Evolutionary conservation across 169 alveolate genomes (phyloP), one percentile per base, ranked within the genome.

Genomic region (Plasmodium billcollinsi): DNA sequence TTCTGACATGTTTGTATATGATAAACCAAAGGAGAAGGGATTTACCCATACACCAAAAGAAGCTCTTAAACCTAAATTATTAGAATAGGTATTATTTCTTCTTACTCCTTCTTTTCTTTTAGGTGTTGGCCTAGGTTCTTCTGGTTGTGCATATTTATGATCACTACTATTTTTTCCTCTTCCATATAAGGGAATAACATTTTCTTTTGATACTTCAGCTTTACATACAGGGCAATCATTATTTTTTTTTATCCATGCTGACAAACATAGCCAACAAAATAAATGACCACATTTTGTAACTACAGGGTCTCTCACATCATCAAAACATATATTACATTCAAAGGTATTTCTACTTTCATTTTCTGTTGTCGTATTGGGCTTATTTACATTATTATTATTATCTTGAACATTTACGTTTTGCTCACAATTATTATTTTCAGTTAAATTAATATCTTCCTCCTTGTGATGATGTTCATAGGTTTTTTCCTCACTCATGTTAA

Each of bases 261-360:
- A 97, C 47, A 98, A 93, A 88, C 99, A 98, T n/a, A 94, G 94
- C 99, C 99, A 98, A 93, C 99, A 95, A 69, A 94, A 94, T 89
- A 98, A 94, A 92, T 98, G 99, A 21, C 99, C 99, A 91, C 99
- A 98, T 49, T 96, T 94, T 11, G 99, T 97, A 18, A 98, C 98
- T 7, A 98, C 98, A 3, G 99, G 99, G 62, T 98, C 99, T 52
- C 95, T 94, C 20, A 98, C 99, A 39, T 97, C 96, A 59, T 98
- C 99, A 92, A 98, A 96, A 76, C 99, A 98, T 18, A 98, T 98
- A 76, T 97, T 97, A 93, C 99, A 98, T 93, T 97, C 99, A 88
- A 96, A 98, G 89, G 94, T 93, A 66, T 95, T 47, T 73, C 72
- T 65, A 21, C 88, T 26, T 58, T 72, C 83, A 72, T 91, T 78